Evolutionary conservation across 495 filamentous ascomycete species (phyloP).

Genomic region (Sordaria brevicollis): DNA sequence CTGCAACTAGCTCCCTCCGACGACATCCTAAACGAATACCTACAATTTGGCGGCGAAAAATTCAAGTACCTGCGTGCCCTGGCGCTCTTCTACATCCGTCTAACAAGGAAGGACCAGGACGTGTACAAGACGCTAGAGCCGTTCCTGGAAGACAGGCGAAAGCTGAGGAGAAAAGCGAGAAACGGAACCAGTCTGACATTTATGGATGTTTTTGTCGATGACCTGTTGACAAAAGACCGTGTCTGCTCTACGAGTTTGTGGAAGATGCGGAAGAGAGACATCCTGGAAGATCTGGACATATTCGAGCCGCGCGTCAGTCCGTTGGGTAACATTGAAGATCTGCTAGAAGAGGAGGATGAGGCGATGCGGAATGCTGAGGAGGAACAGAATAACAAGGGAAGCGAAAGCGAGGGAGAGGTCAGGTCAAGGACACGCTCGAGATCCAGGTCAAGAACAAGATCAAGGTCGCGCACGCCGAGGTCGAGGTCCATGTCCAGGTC

Average conservation of each 20-base stretch:
- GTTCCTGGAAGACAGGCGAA: conserved; percentile 70
- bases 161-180: conserved; percentile 63
- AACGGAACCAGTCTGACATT: conserved; percentile 63
- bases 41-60: conserved; percentile 58
- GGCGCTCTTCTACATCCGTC: conserved; percentile 83
- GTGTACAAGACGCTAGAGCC: conserved; percentile 77
- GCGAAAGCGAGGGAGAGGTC: conserved; percentile 9
- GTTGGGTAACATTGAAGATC: conserved; percentile 74
- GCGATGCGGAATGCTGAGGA: conserved; percentile 15
- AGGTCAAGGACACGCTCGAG: conserved; percentile 8
- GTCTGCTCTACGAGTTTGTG: conserved; percentile 87
- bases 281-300: conserved; percentile 82
- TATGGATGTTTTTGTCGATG: conserved; percentile 91
- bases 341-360: conserved; percentile 57
- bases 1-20: conserved; percentile 74
- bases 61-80: conserved; percentile 87
- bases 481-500: conserved; percentile 3
- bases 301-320: conserved; percentile 80
- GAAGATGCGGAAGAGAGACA: conserved; percentile 73
- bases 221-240: conserved; percentile 78
- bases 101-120: conserved; percentile 74
- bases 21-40: conserved; percentile 71
- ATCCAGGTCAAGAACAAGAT: conserved; percentile 7
- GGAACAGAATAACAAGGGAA: conserved; percentile 12
- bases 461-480: neutral